phyloP scores from a whole-genome alignment of 805 yeast genomes.

The Ogataea salicorniae region DNA sequence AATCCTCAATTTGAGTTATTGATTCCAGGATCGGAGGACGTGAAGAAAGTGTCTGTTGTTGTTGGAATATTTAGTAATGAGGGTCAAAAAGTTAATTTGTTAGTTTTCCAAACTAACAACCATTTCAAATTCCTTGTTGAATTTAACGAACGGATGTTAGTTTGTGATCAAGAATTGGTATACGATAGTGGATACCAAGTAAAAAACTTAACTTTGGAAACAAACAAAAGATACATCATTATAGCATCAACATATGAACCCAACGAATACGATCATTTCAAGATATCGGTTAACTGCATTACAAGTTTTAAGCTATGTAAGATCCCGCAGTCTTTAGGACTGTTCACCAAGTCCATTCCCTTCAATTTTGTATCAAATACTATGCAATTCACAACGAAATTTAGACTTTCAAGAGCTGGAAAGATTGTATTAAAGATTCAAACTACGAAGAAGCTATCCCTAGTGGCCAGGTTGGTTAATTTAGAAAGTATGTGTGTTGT shows the following conservation, averaged over 20 bases:
- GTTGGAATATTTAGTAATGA: slow-evolving; percentile 23
- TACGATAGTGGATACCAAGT: slow-evolving; percentile 28
- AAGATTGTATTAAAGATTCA: slow-evolving; percentile 2
- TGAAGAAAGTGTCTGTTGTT: slow-evolving; percentile 15
- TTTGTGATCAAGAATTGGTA: slow-evolving; percentile 25
- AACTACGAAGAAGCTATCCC: background rate
- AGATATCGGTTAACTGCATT: slow-evolving; percentile 27
- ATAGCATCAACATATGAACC: slow-evolving; percentile 43
- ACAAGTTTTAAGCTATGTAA: slow-evolving; percentile 2
- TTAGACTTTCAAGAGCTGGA: slow-evolving; percentile 6
- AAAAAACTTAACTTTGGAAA: slow-evolving; percentile 20
- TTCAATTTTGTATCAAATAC: background rate
- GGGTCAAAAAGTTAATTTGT: slow-evolving; percentile 33
- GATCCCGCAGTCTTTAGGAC: slow-evolving; percentile 9
- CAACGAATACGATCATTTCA: slow-evolving; percentile 26
- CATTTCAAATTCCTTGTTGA: slow-evolving; percentile 22
- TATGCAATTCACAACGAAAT: background rate
- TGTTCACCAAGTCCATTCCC: slow-evolving; percentile 3
- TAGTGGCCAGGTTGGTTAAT: background rate
- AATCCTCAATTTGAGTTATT: slow-evolving; percentile 52
- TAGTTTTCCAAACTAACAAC: slow-evolving; percentile 36
- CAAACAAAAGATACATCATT: slow-evolving; percentile 38
- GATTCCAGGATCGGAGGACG: slow-evolving; percentile 18
- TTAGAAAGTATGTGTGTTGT: background rate
- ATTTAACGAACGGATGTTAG: slow-evolving; percentile 30